Evolutionary conservation across 768 basidiomycete species (phyloP), one percentile per base, ranked within the genome.

Genomic region (Gloeostereum incarnatum): DNA sequence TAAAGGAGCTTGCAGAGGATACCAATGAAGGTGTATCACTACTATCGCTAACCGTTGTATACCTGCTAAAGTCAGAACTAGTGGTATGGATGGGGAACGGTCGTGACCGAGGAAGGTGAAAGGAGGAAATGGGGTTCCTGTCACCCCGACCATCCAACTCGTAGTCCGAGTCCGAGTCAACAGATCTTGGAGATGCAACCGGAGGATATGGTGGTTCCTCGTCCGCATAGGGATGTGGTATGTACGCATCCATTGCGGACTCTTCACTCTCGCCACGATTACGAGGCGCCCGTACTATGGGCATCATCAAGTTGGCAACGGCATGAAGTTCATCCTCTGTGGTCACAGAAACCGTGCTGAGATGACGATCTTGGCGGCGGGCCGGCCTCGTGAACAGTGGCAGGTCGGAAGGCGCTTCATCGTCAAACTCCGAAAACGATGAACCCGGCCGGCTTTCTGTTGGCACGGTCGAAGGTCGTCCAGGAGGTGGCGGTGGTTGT

Each of bases 291-390:
- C 24, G 5, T 29, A 6, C 13, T 9, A 3, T 23, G 33, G 5
- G 13, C 6, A 9, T 41, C 40, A 76, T 58, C 29, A 73, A 52
- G 20, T 72, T 72, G 2, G 68, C 65, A 33, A 75, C 53, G n/a
- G 65, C 69, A n/a, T 61, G 51, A 10, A 76, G 60, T 42, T 76
- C 74, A 21, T 55, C 48, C 35, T 75, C 74, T 7, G 72, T 71
- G 9, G 60, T 55, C 5, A 64, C 52, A 3, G 73, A 75, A 22
- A 73, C 60, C 16, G 60, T 46, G 44, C 71, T 75, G 35, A 50
- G 50, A 20, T 59, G 44, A 40, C 69, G 63, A 8, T 17, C 40
- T 27, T 54, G 52, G n/a, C 49, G 55, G 48, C 22, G 32, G 31
- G n/a, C n/a, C 31, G 39, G 36, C 29, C 39, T 43, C 20, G 35